Conservation (phyloP, 2,329 filamentous ascomycete species). For the Bipolaris oryzae region DNA sequence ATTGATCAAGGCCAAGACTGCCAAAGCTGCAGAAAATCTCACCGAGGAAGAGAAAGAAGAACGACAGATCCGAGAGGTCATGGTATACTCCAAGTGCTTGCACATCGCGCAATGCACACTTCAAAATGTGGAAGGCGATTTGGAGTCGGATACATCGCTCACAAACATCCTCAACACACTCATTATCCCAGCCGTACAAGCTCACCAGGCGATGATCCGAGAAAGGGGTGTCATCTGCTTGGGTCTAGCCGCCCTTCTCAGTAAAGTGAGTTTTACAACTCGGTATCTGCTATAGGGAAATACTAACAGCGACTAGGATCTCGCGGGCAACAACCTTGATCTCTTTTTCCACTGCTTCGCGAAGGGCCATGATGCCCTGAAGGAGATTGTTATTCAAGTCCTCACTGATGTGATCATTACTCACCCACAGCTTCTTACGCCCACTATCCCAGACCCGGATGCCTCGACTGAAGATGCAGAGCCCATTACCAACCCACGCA, state of each 20-base stretch:
- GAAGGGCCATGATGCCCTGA: conserved; percentile 87
- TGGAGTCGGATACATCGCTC: conserved; percentile 89
- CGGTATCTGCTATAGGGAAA: not conserved
- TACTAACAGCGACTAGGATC: conserved; percentile 57
- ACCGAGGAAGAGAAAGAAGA: conserved; percentile 61
- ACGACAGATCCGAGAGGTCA: conserved; percentile 86
- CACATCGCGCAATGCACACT: conserved; percentile 98
- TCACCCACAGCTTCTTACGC: conserved; percentile 79
- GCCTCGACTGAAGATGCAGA: conserved; percentile 49
- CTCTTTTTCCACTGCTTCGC: conserved; percentile 96
- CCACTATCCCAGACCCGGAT: conserved; percentile 51
- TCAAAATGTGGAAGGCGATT: conserved; percentile 83
- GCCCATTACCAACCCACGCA: conserved; percentile 43
- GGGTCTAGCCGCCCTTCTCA: conserved; percentile 87
- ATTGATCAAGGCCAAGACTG: conserved; percentile 52
- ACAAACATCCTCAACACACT: conserved; percentile 98
- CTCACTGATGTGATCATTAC: conserved; percentile 91
- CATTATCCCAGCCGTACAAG: conserved; percentile 91
- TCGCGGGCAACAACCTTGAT: conserved; percentile 88
- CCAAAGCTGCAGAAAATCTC: conserved; percentile 48
- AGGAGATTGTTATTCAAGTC: conserved; percentile 89
- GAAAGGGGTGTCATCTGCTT: conserved; percentile 89
- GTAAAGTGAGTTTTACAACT: conserved; percentile 63
- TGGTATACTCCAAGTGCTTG: conserved; percentile 98
- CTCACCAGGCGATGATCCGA: conserved; percentile 88